Percentiles rank a stretch among this genome's conserved stretches.
Evolutionary conservation across 2,329 filamentous ascomycete species (phyloP).

Genomic region (Neoscytalidium dimidiatum): DNA sequence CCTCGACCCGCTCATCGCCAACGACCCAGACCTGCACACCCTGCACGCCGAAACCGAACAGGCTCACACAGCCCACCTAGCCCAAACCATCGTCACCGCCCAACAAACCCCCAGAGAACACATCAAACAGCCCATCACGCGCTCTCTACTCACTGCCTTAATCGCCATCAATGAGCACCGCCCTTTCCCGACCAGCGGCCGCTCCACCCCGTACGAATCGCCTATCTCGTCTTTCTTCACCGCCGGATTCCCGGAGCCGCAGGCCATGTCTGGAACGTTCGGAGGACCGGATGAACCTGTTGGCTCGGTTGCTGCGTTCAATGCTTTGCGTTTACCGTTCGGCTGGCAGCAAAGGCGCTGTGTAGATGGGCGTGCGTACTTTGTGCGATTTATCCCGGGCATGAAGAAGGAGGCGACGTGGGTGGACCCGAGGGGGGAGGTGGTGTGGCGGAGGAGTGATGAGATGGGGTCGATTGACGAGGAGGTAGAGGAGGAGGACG

Average conservation of each 20-base stretch:
- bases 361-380: not conserved
- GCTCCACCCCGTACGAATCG: not conserved
- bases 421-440: not conserved
- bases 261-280: not conserved
- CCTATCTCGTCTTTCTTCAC: not conserved
- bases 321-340: not conserved
- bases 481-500: too few species aligned
- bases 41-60: not conserved
- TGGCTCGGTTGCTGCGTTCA: not conserved
- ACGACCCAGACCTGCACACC: not conserved
- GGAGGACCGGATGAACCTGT: not conserved
- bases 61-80: not conserved
- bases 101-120: too few species aligned
- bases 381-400: not conserved
- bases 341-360: conserved; percentile 6
- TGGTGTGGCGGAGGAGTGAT: not conserved
- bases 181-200: too few species aligned
- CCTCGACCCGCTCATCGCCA: not conserved
- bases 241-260: not conserved
- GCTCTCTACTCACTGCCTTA: not conserved
- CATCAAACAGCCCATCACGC: too few species aligned
- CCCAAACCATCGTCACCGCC: not conserved
- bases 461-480: too few species aligned
- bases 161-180: not conserved
- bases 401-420: not conserved